phyloP scores from a whole-genome alignment of 1,139 yeast species.

The Zygosaccharomyces sapae region DNA sequence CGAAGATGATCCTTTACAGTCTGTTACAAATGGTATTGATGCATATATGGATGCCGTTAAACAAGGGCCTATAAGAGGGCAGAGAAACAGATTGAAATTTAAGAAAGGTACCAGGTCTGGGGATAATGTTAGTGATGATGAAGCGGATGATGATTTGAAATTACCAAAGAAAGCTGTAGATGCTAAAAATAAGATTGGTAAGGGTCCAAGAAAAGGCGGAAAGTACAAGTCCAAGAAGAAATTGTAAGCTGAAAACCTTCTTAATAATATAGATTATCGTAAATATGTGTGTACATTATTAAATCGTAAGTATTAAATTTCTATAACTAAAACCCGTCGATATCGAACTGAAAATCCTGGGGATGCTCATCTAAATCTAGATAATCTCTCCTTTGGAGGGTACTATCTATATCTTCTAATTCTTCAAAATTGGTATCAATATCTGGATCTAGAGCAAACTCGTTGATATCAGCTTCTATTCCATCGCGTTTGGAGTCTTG shows the following conservation, averaged over 20 bases:
- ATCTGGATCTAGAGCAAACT: conserved; percentile 16
- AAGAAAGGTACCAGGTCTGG: conserved; percentile 56
- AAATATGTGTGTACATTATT: conserved; percentile 11
- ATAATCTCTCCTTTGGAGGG: conserved; percentile 35
- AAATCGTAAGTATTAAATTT: conserved; percentile 4
- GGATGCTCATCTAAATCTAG: conserved; percentile 24
- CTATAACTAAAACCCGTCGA: conserved; percentile 13
- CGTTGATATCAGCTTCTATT: conserved; percentile 9
- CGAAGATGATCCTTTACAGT: conserved; percentile 50
- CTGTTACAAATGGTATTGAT: conserved; percentile 58
- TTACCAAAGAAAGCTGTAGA: conserved; percentile 20
- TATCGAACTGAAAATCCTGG: conserved; percentile 16
- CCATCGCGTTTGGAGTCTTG: conserved; percentile 13
- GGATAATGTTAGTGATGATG: conserved; percentile 55
- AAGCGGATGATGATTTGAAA: conserved; percentile 39
- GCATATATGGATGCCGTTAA: conserved; percentile 92
- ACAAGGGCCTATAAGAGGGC: conserved; percentile 91
- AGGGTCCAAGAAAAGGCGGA: conserved; percentile 26
- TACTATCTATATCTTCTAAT: conserved; percentile 33
- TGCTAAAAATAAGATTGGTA: conserved; percentile 27
- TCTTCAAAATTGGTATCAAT: conserved; percentile 28
- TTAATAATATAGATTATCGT: conserved; percentile 1
- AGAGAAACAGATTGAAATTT: conserved; percentile 82
- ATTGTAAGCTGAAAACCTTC: conserved; percentile 21
- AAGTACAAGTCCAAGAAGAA: conserved; percentile 35